phyloP scores from a whole-genome alignment of 495 filamentous ascomycete genomes.

The Peziza echinospora region DNA sequence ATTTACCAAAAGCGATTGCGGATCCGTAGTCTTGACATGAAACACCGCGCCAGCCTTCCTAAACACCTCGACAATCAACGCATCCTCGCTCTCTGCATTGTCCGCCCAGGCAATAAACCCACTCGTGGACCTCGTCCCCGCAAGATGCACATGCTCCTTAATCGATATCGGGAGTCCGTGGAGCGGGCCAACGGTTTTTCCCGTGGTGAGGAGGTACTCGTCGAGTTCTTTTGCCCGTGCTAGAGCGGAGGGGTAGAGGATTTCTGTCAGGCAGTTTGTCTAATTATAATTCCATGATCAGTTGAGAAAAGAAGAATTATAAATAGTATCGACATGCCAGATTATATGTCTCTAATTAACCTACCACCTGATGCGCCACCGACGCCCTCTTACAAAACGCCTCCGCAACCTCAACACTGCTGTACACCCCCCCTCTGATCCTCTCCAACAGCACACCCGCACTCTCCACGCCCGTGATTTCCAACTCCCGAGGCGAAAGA shows the following conservation, averaged over 20 bases:
- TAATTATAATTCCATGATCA: neutral
- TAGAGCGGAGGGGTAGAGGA: constrained; percentile 40
- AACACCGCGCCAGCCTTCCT: constrained; percentile 30
- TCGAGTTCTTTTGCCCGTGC: constrained; percentile 37
- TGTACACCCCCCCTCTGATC: neutral
- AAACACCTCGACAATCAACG: constrained; percentile 28
- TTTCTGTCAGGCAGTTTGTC: constrained; percentile 44
- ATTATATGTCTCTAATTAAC: too few relatives aligned
- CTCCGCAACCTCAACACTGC: neutral
- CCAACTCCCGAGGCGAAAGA: neutral
- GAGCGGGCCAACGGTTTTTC: constrained; percentile 34
- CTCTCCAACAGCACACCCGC: neutral
- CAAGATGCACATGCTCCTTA: constrained; percentile 45
- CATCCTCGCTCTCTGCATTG: constrained; percentile 27
- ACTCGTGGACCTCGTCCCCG: constrained; percentile 34
- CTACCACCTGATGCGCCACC: neutral
- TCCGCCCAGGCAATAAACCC: constrained; percentile 35
- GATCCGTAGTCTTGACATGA: constrained; percentile 45
- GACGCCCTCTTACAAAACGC: neutral
- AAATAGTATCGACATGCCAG: too few relatives aligned
- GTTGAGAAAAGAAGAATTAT: neutral
- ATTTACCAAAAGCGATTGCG: constrained; percentile 26
- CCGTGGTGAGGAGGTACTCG: constrained; percentile 26
- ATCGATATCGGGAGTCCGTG: constrained; percentile 46
- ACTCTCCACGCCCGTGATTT: neutral